These are phyloP conservation scores for Pseudoturritis turrita DNA, from an alignment of 345 rosid genomes.

Conservation along the genomic window DNA sequence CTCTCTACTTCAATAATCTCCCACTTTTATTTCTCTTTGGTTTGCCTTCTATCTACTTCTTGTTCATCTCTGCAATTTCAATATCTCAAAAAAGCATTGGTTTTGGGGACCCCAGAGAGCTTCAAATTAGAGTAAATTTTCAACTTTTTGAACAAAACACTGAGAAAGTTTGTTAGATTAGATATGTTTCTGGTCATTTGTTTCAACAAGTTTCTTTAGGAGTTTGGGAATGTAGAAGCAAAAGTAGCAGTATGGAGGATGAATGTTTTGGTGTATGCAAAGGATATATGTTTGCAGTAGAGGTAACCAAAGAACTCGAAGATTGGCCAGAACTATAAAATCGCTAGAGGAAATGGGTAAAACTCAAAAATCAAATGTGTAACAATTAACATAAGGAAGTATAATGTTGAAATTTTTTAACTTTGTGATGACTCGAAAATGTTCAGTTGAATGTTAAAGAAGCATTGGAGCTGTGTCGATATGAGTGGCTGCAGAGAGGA, in stretches of 20 bases:
- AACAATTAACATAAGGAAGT: too few species aligned
- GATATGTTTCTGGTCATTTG: not conserved
- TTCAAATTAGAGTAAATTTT: slow-evolving; percentile 51
- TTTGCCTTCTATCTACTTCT: too few species aligned
- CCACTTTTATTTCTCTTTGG: too few species aligned
- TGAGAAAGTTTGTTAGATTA: not conserved
- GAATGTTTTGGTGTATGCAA: slow-evolving; percentile 30
- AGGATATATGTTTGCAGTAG: slow-evolving; percentile 35
- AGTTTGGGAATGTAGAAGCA: slow-evolving; percentile 40
- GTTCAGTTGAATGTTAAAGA: slow-evolving; percentile 51
- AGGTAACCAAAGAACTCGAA: slow-evolving; percentile 79
- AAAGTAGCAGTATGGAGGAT: slow-evolving; percentile 26
- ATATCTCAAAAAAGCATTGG: too few species aligned
- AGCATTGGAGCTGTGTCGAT: slow-evolving; percentile 63
- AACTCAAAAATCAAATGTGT: too few species aligned
- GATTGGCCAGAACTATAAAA: slow-evolving; percentile 68
- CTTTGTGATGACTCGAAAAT: not conserved
- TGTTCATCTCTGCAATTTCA: too few species aligned
- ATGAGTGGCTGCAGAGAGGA: slow-evolving; percentile 82
- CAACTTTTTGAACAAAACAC: not conserved
- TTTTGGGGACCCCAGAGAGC: too few species aligned
- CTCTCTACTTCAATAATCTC: too few species aligned
- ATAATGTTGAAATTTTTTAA: not conserved
- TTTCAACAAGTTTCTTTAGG: slow-evolving; percentile 68
- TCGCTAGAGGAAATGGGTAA: slow-evolving; percentile 72